These are phyloP conservation scores for Extremus antarcticus DNA, from an alignment of 495 filamentous ascomycete species.

Conservation along the genomic window DNA sequence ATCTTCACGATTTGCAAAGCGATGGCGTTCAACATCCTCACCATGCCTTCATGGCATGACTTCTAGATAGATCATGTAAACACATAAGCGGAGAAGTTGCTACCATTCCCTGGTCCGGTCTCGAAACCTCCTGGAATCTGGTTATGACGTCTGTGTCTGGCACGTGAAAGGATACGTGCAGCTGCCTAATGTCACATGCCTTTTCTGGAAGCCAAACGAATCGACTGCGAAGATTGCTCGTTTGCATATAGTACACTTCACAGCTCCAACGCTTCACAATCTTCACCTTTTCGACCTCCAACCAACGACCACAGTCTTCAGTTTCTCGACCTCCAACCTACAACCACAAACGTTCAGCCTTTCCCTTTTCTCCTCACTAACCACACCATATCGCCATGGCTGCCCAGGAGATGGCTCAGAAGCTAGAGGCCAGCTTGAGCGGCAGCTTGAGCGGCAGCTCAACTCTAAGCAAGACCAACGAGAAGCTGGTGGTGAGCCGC, in stretches of 20 bases:
- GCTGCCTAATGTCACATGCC: no score
- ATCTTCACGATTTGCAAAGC: constrained; percentile 10
- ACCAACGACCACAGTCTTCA: neutral
- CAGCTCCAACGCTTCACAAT: no score
- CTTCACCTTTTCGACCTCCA: neutral
- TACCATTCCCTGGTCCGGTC: neutral
- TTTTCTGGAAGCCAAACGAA: no score
- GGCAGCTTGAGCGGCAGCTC: neutral
- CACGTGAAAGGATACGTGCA: no score
- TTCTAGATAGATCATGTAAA: neutral
- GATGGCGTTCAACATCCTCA: constrained; percentile 6
- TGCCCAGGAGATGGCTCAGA: neutral
- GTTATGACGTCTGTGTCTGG: no score
- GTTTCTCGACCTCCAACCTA: neutral
- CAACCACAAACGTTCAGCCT: neutral
- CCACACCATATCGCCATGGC: neutral
- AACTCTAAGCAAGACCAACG: neutral
- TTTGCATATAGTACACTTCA: no score
- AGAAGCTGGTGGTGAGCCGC: neutral
- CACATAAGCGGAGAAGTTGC: neutral
- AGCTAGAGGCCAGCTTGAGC: neutral
- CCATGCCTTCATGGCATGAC: neutral
- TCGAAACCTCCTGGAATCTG: neutral
- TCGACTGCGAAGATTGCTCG: no score
- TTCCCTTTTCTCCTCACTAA: neutral